phyloP scores from a whole-genome alignment of 2,329 filamentous ascomycete species.

The Aureobasidium sp. region DNA sequence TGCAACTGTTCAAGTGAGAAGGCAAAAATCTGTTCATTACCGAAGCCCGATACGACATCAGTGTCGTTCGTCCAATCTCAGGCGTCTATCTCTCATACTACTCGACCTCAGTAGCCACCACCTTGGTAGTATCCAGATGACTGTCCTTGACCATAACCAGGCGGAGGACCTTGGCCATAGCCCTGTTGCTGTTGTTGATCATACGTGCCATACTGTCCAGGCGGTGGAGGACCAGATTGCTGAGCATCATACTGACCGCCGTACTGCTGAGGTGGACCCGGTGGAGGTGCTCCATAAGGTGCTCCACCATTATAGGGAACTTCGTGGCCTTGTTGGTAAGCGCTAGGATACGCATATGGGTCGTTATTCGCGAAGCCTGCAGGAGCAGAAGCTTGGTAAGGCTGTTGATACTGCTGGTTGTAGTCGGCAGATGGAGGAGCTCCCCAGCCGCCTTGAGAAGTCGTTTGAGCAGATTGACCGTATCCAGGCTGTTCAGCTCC shows the following conservation, averaged over 20 bases:
- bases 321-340: conserved; percentile 40
- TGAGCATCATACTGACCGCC: background rate
- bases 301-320: conserved; percentile 29
- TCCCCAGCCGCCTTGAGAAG: background rate
- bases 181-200: conserved; percentile 2
- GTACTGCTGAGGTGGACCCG: conserved; percentile 1
- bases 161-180: conserved; percentile 4
- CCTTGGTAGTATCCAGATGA: conserved; percentile 15
- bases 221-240: background rate
- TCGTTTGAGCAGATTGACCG: background rate
- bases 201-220: conserved; percentile 2
- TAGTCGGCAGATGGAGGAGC: conserved; percentile 5
- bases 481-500: background rate
- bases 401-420: conserved; percentile 15
- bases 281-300: conserved; percentile 4
- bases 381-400: conserved; percentile 26
- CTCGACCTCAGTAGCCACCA: conserved; percentile 1
- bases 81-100: background rate
- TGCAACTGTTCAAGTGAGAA: no score
- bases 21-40: background rate
- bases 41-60: background rate
- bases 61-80: background rate
- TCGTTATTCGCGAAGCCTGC: conserved; percentile 33
- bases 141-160: background rate
- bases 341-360: conserved; percentile 33